A percentile compares a stretch with the other conserved stretches of the same genome.
Evolutionary conservation across 345 rosid genomes (phyloP).

Genomic region (Xanthoceras sorbifolium): DNA sequence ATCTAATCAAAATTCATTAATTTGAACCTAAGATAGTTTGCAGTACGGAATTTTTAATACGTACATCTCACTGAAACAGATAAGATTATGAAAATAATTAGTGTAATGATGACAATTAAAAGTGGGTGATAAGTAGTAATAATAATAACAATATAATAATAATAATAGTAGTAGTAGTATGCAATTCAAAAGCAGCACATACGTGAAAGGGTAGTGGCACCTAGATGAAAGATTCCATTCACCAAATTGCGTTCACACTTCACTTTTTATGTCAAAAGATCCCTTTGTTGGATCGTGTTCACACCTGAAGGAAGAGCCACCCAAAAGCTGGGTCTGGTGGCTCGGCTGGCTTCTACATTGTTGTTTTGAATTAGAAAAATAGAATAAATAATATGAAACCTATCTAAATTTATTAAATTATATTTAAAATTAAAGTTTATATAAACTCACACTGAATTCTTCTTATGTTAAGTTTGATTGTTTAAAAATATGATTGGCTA

Average conservation of each 20-base stretch:
- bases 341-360: background rate
- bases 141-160: background rate
- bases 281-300: constrained; percentile 26
- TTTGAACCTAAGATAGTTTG: no score
- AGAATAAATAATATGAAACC: no score
- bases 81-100: constrained; percentile 3
- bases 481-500: no score
- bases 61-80: background rate
- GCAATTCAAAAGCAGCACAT: background rate
- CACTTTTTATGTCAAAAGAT: constrained; percentile 17
- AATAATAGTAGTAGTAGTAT: background rate
- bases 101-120: background rate
- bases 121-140: background rate
- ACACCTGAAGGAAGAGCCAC: constrained; percentile 23
- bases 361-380: background rate
- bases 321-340: background rate
- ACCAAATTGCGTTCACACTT: constrained; percentile 40
- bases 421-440: no score
- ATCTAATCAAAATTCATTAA: no score
- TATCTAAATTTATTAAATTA: no score
- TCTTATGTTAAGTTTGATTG: no score
- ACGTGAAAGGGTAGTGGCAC: constrained; percentile 16
- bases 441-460: no score
- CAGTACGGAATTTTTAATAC: no score
- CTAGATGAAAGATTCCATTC: constrained; percentile 29